phyloP scores from a whole-genome alignment of 345 rosid genomes.

The Lepidium africanum region DNA sequence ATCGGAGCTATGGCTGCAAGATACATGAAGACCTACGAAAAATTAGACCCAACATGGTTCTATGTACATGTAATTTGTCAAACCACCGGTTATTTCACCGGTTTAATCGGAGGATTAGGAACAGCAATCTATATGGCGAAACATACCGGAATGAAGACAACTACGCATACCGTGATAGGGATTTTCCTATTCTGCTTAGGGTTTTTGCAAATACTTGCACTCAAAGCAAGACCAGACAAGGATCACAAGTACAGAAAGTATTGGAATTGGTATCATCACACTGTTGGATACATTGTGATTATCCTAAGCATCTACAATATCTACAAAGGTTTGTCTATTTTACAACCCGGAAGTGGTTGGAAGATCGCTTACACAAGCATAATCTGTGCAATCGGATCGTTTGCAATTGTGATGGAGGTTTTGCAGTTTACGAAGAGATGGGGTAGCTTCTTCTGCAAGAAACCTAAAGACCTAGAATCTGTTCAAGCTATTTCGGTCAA shows the following conservation, averaged over 20 bases:
- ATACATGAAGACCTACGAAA: conserved; percentile 56
- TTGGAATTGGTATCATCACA: conserved; percentile 71
- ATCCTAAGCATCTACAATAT: conserved; percentile 47
- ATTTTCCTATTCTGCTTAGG: not conserved
- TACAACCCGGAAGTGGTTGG: conserved; percentile 54
- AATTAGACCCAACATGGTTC: conserved; percentile 51
- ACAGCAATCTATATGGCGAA: conserved; percentile 12
- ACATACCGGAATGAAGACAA: not conserved
- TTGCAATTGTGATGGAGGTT: not conserved
- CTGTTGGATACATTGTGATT: conserved; percentile 48
- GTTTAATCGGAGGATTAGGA: conserved; percentile 31
- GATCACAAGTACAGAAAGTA: conserved; percentile 56
- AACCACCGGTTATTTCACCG: conserved; percentile 44
- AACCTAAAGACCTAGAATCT: not conserved
- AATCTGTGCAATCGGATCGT: conserved; percentile 13
- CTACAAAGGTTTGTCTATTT: conserved; percentile 58
- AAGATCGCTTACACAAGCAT: conserved; percentile 50
- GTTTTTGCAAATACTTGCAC: not conserved
- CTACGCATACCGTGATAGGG: not conserved
- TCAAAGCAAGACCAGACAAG: conserved; percentile 51
- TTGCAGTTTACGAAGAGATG: conserved; percentile 7
- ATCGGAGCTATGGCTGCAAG: conserved; percentile 57
- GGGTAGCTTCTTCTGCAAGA: not conserved
- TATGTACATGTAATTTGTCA: conserved; percentile 53
- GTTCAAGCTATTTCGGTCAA: not conserved